Evolutionary conservation across 768 basidiomycete species (phyloP), one percentile per base, ranked within the genome.

Genomic region (Crassisporium funariophilum): DNA sequence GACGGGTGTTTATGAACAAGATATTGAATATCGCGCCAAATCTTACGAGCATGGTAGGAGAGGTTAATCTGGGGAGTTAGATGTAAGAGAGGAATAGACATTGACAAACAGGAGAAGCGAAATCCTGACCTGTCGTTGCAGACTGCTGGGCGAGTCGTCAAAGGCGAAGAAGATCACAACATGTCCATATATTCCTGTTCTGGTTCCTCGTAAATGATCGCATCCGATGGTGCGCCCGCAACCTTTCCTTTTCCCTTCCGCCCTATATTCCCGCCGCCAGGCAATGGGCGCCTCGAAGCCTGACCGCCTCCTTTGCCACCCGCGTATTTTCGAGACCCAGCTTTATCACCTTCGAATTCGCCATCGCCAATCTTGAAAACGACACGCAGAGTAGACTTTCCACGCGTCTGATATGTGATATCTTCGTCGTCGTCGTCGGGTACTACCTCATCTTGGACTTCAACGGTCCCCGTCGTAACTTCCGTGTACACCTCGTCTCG

Each of bases 381-480:
- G 19, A 88, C 65, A 39, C 72, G 74, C 25, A 91, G 69, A 12
- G 81, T 80, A 12, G 88, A 89, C 62, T 91, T 92, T 48, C 76
- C 75, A 40, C 90, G 77, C 16, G 80, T 83, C 51, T 78, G 77
- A 52, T 88, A 82, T 16, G 74, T 74, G 45, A 79, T 70, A 47
- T 82, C 84, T 48, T 91, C 84, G 40, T 86, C 83, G 35, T 86
- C 83, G 52, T 88, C 82, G 1, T 81, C 81, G 0, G 89, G 91
- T 15, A 86, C 61, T 7, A 94, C 59, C 67, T 94, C 93, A 53
- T 95, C 93, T 50, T 81, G 76, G 13, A 91, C 81, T 53, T 83
- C 80, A 24, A 86, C 75, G 0, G 88, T 86, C 4, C 84, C 84
- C 0, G 90, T 92, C 6, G 70, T 72, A 11, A 86, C 70, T 46